phyloP scores from a whole-genome alignment of 2,329 filamentous ascomycete species.

The Tolypocladium ovalisporum region DNA sequence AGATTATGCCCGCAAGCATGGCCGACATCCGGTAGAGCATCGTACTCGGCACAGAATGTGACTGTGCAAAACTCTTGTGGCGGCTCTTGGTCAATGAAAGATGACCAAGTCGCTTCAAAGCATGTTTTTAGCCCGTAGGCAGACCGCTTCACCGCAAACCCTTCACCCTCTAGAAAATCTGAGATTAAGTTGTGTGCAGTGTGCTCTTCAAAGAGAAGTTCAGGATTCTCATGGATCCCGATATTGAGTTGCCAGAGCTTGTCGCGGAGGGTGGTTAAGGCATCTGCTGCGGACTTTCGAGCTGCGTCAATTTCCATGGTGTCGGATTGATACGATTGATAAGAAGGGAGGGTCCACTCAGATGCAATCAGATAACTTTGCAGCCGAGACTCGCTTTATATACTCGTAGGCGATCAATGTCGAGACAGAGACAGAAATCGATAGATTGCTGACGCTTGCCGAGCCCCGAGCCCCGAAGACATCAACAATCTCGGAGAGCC shows the following conservation, averaged over 20 bases:
- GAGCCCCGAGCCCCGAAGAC: neutral
- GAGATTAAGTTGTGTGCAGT: neutral
- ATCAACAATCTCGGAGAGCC: neutral
- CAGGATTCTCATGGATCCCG: neutral
- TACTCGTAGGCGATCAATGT: neutral
- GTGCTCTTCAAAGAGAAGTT: neutral
- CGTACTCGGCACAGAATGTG: slow-evolving; percentile 7
- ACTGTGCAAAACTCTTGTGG: neutral
- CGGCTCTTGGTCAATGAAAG: neutral
- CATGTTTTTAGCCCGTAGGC: neutral
- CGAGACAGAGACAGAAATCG: neutral
- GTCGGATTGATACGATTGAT: neutral
- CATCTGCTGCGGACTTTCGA: neutral
- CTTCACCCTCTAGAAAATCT: neutral
- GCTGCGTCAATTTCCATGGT: neutral
- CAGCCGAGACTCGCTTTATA: neutral
- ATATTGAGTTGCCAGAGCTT: neutral
- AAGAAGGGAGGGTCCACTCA: neutral
- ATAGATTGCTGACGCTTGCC: neutral
- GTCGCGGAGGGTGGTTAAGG: neutral
- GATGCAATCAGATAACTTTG: neutral
- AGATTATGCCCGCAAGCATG: slow-evolving; percentile 24
- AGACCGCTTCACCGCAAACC: neutral
- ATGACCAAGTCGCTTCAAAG: slow-evolving; percentile 7
- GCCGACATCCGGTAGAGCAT: slow-evolving; percentile 22